A percentile compares a stretch with the other conserved stretches of the same genome.
phyloP scores from a whole-genome alignment of 106 monocot species.

The Allium fistulosum region DNA sequence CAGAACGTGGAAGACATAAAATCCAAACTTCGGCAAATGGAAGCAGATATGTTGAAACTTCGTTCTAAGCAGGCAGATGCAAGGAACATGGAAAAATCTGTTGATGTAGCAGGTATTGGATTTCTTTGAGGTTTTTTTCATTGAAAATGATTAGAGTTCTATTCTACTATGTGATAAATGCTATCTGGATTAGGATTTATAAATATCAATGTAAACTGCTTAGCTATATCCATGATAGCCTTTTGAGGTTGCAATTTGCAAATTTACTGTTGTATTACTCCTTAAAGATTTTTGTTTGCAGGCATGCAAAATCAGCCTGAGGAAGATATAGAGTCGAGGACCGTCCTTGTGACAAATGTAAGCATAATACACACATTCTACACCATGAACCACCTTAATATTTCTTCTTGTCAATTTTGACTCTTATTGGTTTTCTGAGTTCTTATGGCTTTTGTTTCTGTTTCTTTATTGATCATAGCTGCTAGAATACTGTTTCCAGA shows the following conservation, averaged over 20 bases:
- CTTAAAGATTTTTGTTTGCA: slow-evolving; percentile 1
- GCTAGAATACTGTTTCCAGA: no score
- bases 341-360: slow-evolving; percentile 77
- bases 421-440: no score
- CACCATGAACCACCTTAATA: not conserved
- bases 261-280: no score
- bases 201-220: not conserved
- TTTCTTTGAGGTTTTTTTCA: not conserved
- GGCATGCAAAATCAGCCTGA: slow-evolving; percentile 23
- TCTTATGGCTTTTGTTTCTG: no score
- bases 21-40: slow-evolving; percentile 45
- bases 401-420: not conserved
- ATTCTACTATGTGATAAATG: not conserved
- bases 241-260: no score
- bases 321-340: slow-evolving; percentile 57
- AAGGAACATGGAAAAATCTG: slow-evolving; percentile 18
- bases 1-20: slow-evolving; percentile 64
- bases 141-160: not conserved
- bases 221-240: no score
- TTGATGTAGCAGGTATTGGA: slow-evolving; percentile 16
- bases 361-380: not conserved
- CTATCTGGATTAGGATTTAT: not conserved
- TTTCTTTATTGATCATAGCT: no score
- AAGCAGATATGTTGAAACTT: slow-evolving; percentile 61
- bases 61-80: slow-evolving; percentile 42